Evolutionary conservation across 345 rosid species (phyloP).

Genomic region (Tarenaya hassleriana): DNA sequence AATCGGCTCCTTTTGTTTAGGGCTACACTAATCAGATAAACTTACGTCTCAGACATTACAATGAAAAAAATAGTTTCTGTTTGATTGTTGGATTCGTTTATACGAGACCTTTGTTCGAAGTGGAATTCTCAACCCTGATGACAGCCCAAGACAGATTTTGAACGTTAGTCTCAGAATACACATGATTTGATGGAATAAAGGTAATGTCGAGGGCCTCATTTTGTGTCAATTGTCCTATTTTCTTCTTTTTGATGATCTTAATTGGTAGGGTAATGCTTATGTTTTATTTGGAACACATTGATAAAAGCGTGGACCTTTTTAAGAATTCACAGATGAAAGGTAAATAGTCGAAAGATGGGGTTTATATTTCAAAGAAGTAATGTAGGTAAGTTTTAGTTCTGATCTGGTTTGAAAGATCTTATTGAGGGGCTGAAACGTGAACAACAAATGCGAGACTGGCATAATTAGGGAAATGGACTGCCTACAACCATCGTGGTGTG

Average conservation of each 20-base stretch:
- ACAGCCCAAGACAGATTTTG: conserved; percentile 54
- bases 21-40: no score
- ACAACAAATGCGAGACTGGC: no score
- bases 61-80: no score
- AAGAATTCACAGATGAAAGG: conserved; percentile 99
- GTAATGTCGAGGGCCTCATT: neutral
- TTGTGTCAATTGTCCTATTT: no score
- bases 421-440: no score
- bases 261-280: conserved; percentile 47
- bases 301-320: conserved; percentile 86
- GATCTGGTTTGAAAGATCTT: no score
- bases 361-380: conserved; percentile 97
- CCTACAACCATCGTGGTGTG: no score
- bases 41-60: no score
- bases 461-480: no score
- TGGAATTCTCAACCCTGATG: conserved; percentile 78
- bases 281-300: conserved; percentile 49
- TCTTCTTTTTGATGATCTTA: conserved; percentile 34
- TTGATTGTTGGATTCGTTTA: conserved; percentile 91
- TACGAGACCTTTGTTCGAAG: conserved; percentile 91
- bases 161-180: conserved; percentile 52
- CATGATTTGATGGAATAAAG: neutral
- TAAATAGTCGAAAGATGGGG: conserved; percentile 99
- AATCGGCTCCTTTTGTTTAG: no score
- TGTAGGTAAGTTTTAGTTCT: conserved; percentile 93